Evolutionary conservation across 192 early-diverging fungal genomes (phyloP), one percentile per base, ranked within the genome.

Genomic region (Backusella tuberculispora): DNA sequence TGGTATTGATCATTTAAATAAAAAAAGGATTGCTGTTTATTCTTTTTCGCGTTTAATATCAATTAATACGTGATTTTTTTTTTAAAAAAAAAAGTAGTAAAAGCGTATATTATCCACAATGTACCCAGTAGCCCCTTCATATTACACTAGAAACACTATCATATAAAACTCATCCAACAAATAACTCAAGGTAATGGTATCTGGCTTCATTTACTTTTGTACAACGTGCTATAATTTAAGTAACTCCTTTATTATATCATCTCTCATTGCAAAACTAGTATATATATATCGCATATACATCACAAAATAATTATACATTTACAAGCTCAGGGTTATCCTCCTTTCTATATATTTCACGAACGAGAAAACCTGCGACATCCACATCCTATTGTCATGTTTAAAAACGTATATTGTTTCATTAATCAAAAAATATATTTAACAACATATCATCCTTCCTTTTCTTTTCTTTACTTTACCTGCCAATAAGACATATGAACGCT

Each of bases 401-500:
- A 13, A 8, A 14, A 12, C 10, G 3, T 67, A 67, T 41, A 21
- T 34, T 2, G 2, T 34, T 34, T 13, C 19, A 67, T 9, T 2
- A 42, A 67, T 8, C 12, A 67, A 9, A 47, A 47, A 53, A 7
- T 4, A 21, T 13, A 13, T 7, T 14, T 2, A 13, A n/a, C 21
- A 15, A 13, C 17, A 5, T 15, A 43, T 9, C 2, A 34, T 34
- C 29, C 29, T 34, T 34, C 29, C 10, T 21, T 38, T n/a, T 50
- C 19, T 60, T 14, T 19, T 14, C 14, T 14, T n/a, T 8, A 4
- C 1, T 34, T 41, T 72, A 72, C 71, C 21, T 73, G 68, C 77
- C 77, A 79, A 71, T 79, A 79, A 45, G 34, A 50, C 17, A 79
- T 34, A 71, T 79, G 80, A 79, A 77, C 81, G 73, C 79, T 82